Percentiles rank a stretch among this genome's conserved stretches.
Evolutionary conservation across 768 basidiomycete genomes (phyloP).

Genomic region (Tricholoma sp.): DNA sequence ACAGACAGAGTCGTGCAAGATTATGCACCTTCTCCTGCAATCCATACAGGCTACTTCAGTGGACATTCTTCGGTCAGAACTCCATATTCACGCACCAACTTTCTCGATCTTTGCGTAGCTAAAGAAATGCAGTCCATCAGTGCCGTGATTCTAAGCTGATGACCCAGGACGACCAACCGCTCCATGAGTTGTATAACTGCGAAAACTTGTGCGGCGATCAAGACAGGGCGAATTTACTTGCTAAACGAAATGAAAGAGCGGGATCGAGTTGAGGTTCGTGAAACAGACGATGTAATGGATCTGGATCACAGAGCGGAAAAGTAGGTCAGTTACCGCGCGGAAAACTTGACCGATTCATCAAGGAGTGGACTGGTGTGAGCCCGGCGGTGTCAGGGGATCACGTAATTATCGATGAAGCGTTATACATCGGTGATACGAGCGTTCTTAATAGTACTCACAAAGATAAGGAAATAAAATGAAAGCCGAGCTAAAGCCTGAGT

Average conservation of each 20-base stretch:
- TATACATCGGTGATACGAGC: neutral
- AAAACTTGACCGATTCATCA: neutral
- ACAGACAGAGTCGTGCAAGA: neutral
- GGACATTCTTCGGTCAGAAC: slow-evolving; percentile 4
- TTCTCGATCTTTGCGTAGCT: slow-evolving; percentile 98
- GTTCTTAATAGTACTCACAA: slow-evolving; percentile 8
- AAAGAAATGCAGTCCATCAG: slow-evolving; percentile 15
- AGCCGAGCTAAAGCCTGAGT: slow-evolving; percentile 9
- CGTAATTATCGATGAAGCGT: slow-evolving; percentile 21
- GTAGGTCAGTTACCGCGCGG: slow-evolving; percentile 1
- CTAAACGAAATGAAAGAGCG: slow-evolving; percentile 8
- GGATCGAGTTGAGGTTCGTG: slow-evolving; percentile 12
- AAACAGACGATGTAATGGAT: slow-evolving; percentile 11
- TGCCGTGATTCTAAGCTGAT: slow-evolving; percentile 9
- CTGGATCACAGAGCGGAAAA: neutral
- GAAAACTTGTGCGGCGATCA: neutral
- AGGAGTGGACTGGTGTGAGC: slow-evolving; percentile 5
- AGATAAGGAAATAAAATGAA: slow-evolving; percentile 13
- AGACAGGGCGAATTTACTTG: neutral
- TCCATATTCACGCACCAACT: slow-evolving; percentile 69
- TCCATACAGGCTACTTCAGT: slow-evolving; percentile 3
- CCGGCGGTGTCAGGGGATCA: slow-evolving; percentile 10
- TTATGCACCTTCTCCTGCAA: slow-evolving; percentile 47
- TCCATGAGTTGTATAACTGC: slow-evolving; percentile 32
- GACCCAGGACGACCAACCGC: slow-evolving; percentile 29